Conservation (phyloP, 768 basidiomycete species). For the Sistotremastrum niveocremeum region DNA sequence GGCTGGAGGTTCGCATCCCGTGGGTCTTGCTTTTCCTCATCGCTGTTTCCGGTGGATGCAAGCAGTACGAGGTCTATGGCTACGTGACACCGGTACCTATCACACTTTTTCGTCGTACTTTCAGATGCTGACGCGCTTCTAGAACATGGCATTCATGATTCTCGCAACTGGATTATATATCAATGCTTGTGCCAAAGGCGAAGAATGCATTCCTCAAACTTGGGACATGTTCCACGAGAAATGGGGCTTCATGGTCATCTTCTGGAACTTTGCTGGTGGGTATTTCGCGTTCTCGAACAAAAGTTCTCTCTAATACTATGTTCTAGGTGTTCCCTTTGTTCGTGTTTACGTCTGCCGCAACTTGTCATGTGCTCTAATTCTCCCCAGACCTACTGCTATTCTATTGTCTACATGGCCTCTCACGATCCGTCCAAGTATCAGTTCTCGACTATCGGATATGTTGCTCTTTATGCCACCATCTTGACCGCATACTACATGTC, state of each 20-base stretch:
- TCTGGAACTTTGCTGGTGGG: constrained; percentile 93
- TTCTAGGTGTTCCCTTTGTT: neutral
- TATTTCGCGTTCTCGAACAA: constrained; percentile 39
- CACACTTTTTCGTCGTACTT: neutral
- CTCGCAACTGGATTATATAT: constrained; percentile 93
- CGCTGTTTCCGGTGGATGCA: constrained; percentile 82
- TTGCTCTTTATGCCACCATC: constrained; percentile 61
- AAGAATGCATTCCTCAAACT: constrained; percentile 90
- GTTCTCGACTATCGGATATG: constrained; percentile 66
- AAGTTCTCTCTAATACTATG: constrained; percentile 23
- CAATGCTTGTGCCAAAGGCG: constrained; percentile 91
- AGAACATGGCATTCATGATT: constrained; percentile 97
- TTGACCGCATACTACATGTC: constrained; percentile 80
- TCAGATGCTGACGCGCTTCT: neutral
- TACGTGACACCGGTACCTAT: constrained; percentile 75
- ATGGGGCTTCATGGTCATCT: constrained; percentile 96
- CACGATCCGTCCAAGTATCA: constrained; percentile 78
- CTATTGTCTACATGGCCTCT: constrained; percentile 95
- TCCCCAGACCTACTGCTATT: constrained; percentile 84
- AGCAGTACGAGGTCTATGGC: constrained; percentile 87
- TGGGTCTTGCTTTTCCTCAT: constrained; percentile 96
- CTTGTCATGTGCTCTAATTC: constrained; percentile 2
- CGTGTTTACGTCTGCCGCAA: neutral
- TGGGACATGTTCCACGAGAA: constrained; percentile 99
- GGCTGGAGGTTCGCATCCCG: constrained; percentile 91